Evolutionary conservation across 73 alveolate species (phyloP).

Genomic region (Paramecium sonneborni): DNA sequence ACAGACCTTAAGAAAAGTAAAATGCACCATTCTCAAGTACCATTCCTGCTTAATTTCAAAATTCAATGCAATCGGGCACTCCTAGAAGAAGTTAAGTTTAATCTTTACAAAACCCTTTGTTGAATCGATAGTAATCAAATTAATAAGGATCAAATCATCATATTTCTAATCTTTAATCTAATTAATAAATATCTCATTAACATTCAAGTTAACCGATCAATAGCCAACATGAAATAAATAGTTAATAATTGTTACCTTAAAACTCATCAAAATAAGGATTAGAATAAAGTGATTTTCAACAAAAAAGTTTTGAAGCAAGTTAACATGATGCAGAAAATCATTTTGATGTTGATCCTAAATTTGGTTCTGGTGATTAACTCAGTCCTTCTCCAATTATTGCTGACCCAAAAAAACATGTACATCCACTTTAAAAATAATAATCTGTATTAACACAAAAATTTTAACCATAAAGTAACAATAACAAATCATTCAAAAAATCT

Average conservation of each 20-base stretch:
- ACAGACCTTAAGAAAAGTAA: slow-evolving; percentile 18
- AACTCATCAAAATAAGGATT: not conserved
- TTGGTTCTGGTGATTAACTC: not conserved
- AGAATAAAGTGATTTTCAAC: not conserved
- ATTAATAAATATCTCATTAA: not conserved
- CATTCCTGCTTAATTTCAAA: not conserved
- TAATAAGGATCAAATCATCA: not conserved
- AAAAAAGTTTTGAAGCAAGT: not conserved
- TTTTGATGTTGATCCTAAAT: not conserved
- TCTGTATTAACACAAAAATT: not conserved
- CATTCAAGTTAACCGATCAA: not conserved
- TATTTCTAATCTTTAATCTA: not conserved
- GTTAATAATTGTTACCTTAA: not conserved
- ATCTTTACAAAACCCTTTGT: not conserved
- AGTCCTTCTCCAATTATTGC: slow-evolving; percentile 30
- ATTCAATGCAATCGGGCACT: not conserved
- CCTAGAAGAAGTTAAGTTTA: not conserved
- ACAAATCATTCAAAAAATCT: not conserved
- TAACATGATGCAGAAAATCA: not conserved
- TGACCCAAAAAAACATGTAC: not conserved
- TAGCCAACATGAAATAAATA: not conserved
- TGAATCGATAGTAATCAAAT: not conserved
- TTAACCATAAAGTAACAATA: not conserved
- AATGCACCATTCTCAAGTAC: not conserved
- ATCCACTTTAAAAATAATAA: not conserved